These are phyloP conservation scores for Dactylella cylindrospora DNA, from an alignment of 2,329 filamentous ascomycete species.

Conservation along the genomic window DNA sequence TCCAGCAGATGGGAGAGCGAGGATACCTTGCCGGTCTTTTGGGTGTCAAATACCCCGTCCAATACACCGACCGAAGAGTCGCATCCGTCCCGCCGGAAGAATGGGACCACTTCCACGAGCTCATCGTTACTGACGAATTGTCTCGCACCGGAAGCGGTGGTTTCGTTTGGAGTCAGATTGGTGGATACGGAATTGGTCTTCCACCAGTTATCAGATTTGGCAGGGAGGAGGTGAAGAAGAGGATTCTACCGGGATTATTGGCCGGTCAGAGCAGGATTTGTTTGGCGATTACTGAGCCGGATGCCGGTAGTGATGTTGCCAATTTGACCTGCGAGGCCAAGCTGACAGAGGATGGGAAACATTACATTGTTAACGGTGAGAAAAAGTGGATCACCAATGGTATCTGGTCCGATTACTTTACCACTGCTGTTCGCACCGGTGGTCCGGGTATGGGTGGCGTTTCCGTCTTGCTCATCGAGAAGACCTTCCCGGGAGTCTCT, in stretches of 20 bases:
- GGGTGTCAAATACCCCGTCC: constrained; percentile 75
- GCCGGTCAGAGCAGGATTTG: constrained; percentile 96
- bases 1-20: constrained; percentile 90
- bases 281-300: constrained; percentile 93
- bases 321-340: constrained; percentile 96
- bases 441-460: constrained; percentile 89
- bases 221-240: constrained; percentile 77
- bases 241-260: constrained; percentile 84
- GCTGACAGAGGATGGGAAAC: constrained; percentile 90
- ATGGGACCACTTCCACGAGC: constrained; percentile 98
- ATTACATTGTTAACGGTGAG: constrained; percentile 99
- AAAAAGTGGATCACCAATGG: constrained; percentile 99
- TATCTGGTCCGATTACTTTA: constrained; percentile 96
- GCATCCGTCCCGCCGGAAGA: constrained; percentile 79
- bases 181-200: constrained; percentile 93
- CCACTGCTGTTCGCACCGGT: constrained; percentile 88
- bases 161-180: constrained; percentile 94
- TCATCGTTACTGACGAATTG: constrained; percentile 91
- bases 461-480: constrained; percentile 87
- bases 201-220: constrained; percentile 92
- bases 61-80: constrained; percentile 71
- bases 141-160: constrained; percentile 86
- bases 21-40: constrained; percentile 92
- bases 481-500: constrained; percentile 76
- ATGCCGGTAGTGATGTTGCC: constrained; percentile 91